A percentile compares a stretch with the other conserved stretches of the same genome.
phyloP scores from a whole-genome alignment of 2,329 filamentous ascomycete genomes.

The Hymenoscyphus albidus region DNA sequence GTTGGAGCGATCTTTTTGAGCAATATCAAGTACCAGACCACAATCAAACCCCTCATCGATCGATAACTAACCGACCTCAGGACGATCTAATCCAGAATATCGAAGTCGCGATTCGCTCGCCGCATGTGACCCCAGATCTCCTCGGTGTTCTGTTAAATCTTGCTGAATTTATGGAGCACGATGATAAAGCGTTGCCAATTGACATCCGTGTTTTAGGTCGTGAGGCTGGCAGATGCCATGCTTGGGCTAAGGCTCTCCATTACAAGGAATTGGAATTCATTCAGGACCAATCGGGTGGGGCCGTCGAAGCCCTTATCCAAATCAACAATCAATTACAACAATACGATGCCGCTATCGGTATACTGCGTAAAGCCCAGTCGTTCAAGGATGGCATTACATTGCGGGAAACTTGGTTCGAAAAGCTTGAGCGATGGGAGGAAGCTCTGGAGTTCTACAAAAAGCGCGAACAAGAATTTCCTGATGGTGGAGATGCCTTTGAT shows the following conservation, averaged over 20 bases:
- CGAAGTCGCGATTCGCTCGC: slow-evolving; percentile 89
- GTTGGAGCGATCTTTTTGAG: slow-evolving; percentile 96
- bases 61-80: slow-evolving; percentile 14
- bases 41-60: neutral
- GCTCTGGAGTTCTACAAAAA: slow-evolving; percentile 88
- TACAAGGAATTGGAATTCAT: slow-evolving; percentile 99
- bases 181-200: slow-evolving; percentile 96
- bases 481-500: slow-evolving; percentile 86
- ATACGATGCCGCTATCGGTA: slow-evolving; percentile 96
- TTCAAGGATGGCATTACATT: slow-evolving; percentile 92
- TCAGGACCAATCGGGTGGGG: slow-evolving; percentile 91
- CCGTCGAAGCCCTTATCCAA: slow-evolving; percentile 94
- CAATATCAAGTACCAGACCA: slow-evolving; percentile 64
- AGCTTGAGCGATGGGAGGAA: slow-evolving; percentile 97
- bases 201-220: slow-evolving; percentile 92
- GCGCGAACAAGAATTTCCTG: slow-evolving; percentile 67
- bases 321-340: slow-evolving; percentile 99
- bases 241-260: slow-evolving; percentile 95
- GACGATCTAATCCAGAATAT: slow-evolving; percentile 95
- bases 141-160: slow-evolving; percentile 91
- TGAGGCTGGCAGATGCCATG: slow-evolving; percentile 94
- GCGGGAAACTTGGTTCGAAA: slow-evolving; percentile 98
- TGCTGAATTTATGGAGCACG: slow-evolving; percentile 99
- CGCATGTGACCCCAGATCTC: slow-evolving; percentile 93
- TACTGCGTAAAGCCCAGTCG: slow-evolving; percentile 89